Percentiles rank a stretch among this genome's conserved stretches.
Conservation (phyloP, 192 early-diverging fungal genomes). For the Linnemannia schmuckeri region DNA sequence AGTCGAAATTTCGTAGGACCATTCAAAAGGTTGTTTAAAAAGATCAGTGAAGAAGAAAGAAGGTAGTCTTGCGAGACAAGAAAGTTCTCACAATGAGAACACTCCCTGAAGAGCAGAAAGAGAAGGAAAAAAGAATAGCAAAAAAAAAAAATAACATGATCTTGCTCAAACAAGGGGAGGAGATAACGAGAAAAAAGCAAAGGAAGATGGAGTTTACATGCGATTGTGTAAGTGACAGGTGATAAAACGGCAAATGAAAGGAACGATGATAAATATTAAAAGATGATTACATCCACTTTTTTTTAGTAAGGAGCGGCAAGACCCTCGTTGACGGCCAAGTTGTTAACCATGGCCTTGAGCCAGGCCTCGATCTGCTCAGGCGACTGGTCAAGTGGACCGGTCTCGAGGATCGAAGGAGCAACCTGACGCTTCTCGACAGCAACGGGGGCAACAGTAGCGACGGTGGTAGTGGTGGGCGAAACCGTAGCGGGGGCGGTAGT, state of each 20-base stretch:
- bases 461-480: not conserved
- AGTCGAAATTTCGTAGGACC: slow-evolving; percentile 23
- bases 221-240: not conserved
- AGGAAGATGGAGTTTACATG: not conserved
- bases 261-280: not conserved
- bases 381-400: not conserved
- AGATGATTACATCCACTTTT: not conserved
- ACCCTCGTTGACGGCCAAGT: slow-evolving; percentile 22
- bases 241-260: not conserved
- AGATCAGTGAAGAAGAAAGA: not conserved
- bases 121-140: not conserved
- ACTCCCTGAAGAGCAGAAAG: not conserved
- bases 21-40: not conserved
- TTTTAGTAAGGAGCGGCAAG: slow-evolving; percentile 28
- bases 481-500: not conserved
- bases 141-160: not conserved
- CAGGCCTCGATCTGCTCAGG: slow-evolving; percentile 30
- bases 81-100: not conserved
- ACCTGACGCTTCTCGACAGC: not conserved
- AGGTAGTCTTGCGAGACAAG: not conserved
- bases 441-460: not conserved
- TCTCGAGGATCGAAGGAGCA: not conserved
- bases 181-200: not conserved
- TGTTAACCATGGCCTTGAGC: slow-evolving; percentile 40
- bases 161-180: not conserved